A percentile compares a stretch with the other conserved stretches of the same genome.
Evolutionary conservation across 768 basidiomycete genomes (phyloP).

Genomic region (Termitomyces sp.): DNA sequence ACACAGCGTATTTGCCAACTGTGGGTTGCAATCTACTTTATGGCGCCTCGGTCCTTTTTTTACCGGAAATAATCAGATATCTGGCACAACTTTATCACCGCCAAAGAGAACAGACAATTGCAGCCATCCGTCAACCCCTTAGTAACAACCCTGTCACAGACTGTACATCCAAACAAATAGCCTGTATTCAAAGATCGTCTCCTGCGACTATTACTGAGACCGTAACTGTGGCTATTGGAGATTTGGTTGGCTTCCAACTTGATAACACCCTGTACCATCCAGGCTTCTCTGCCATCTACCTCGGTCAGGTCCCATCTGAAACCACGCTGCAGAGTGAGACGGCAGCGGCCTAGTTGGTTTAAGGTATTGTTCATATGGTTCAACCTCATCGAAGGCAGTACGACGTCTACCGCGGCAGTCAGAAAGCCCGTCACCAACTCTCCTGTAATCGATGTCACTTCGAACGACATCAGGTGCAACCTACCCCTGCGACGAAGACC

Average conservation of each 20-base stretch:
- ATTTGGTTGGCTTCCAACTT: conserved; percentile 20
- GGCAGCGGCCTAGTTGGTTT: conserved; percentile 37
- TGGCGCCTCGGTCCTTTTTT: not conserved
- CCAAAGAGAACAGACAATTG: conserved; percentile 8
- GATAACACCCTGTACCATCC: conserved; percentile 24
- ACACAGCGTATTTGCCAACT: conserved; percentile 10
- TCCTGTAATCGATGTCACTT: conserved; percentile 15
- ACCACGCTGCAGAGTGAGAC: conserved; percentile 26
- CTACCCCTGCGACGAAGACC: conserved; percentile 15
- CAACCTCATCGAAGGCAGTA: conserved; percentile 1
- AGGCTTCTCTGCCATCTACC: conserved; percentile 24
- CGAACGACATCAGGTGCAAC: conserved; percentile 20
- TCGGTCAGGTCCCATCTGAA: conserved; percentile 29
- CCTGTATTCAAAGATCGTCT: conserved; percentile 16
- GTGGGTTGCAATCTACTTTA: not conserved
- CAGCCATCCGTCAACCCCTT: conserved; percentile 12
- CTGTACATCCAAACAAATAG: conserved; percentile 16
- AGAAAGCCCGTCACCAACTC: conserved; percentile 11
- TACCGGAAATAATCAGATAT: conserved; percentile 5
- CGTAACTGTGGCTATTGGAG: conserved; percentile 20
- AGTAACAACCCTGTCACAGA: conserved; percentile 13
- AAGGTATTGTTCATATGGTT: conserved; percentile 23
- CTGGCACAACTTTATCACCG: conserved; percentile 10
- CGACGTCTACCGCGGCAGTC: not conserved
- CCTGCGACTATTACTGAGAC: conserved; percentile 19